Conservation (phyloP, 345 rosid genomes). For the Psidium friedrichsthalianum region DNA sequence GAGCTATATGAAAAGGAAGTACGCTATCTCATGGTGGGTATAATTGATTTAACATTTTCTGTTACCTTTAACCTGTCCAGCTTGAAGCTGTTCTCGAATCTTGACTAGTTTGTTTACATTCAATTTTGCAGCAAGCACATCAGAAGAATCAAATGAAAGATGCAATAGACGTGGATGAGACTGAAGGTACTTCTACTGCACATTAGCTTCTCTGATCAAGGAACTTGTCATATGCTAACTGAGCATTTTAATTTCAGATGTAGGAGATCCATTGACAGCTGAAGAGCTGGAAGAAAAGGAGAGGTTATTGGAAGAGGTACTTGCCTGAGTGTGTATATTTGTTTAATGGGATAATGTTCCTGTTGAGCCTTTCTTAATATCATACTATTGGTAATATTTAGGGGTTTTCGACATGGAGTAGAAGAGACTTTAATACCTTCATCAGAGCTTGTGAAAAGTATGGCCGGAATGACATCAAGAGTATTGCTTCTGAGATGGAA, state of each 20-base stretch:
- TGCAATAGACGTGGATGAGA: slow-evolving; percentile 88
- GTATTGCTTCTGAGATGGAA: slow-evolving; percentile 93
- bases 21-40: slow-evolving; percentile 81
- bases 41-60: not conserved
- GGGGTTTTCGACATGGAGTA: slow-evolving; percentile 98
- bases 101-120: not conserved
- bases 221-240: slow-evolving; percentile 2
- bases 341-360: not conserved
- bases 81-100: not conserved
- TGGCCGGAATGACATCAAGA: slow-evolving; percentile 70
- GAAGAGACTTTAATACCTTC: slow-evolving; percentile 85
- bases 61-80: not conserved
- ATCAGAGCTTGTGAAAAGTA: slow-evolving; percentile 95
- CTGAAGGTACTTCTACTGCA: slow-evolving; percentile 53
- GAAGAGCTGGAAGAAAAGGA: slow-evolving; percentile 98
- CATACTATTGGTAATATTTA: slow-evolving; percentile 8
- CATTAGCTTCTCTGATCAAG: not conserved
- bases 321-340: not conserved
- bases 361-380: slow-evolving; percentile 2
- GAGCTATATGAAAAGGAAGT: slow-evolving; percentile 99
- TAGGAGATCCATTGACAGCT: slow-evolving; percentile 89
- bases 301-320: slow-evolving; percentile 73
- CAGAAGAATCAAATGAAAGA: slow-evolving; percentile 96
- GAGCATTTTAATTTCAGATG: slow-evolving; percentile 27
- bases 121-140: slow-evolving; percentile 71